These are phyloP conservation scores for Raffaelea deltoideospora DNA, from an alignment of 2,329 filamentous ascomycete species.

Conservation along the genomic window DNA sequence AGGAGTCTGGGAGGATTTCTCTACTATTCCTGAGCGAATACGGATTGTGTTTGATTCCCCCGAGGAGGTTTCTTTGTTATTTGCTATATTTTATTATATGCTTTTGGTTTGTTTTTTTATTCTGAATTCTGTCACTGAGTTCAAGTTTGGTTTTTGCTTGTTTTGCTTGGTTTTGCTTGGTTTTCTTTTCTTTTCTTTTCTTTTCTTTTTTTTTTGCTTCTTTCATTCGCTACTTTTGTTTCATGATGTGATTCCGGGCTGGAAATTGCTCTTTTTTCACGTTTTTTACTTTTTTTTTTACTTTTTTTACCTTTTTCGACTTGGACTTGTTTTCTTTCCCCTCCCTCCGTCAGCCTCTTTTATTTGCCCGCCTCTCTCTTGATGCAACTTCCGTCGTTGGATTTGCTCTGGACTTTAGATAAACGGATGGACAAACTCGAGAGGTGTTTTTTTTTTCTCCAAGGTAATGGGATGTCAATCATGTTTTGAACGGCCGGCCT, in stretches of 20 bases:
- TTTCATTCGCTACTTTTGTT: too few relatives aligned
- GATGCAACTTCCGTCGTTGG: neutral
- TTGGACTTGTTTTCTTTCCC: neutral
- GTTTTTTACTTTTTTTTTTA: neutral
- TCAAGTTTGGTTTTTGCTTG: neutral
- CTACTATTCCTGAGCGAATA: neutral
- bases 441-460: neutral
- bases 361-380: neutral
- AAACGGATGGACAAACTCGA: neutral
- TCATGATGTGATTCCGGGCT: too few relatives aligned
- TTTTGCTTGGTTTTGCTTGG: neutral
- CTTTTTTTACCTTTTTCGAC: neutral
- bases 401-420: neutral
- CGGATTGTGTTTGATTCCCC: neutral
- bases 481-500: neutral
- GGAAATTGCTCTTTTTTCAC: neutral
- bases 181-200: neutral
- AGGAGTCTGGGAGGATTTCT: slow-evolving; percentile 8
- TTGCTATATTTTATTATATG: neutral
- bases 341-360: neutral
- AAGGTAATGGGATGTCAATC: neutral
- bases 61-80: neutral
- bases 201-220: neutral
- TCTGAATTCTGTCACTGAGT: too few relatives aligned
- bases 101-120: neutral